A percentile compares a stretch with the other conserved stretches of the same genome.
Conservation (phyloP, 371 early-diverging fungal genomes). For the Zopfochytrium polystomum region DNA sequence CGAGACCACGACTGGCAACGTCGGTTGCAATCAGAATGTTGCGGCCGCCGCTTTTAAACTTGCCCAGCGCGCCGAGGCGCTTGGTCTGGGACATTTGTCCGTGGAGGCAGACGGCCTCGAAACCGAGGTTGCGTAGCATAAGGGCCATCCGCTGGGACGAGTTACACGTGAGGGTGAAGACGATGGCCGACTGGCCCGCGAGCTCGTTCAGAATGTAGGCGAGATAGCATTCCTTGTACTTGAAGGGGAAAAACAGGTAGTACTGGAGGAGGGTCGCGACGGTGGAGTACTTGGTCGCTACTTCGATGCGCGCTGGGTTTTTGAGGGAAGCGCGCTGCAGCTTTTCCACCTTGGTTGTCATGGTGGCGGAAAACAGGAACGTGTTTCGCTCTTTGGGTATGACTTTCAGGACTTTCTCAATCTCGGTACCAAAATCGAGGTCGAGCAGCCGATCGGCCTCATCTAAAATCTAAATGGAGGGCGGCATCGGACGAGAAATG, state of each 20-base stretch:
- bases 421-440: slow-evolving; percentile 54
- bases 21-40: slow-evolving; percentile 78
- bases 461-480: slow-evolving; percentile 62
- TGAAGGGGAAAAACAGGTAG: slow-evolving; percentile 93
- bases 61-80: slow-evolving; percentile 84
- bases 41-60: slow-evolving; percentile 84
- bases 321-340: slow-evolving; percentile 89
- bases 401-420: slow-evolving; percentile 86
- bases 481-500: too few species aligned
- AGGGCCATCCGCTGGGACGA: slow-evolving; percentile 64
- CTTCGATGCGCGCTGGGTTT: slow-evolving; percentile 35
- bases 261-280: slow-evolving; percentile 89
- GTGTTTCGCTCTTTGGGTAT: slow-evolving; percentile 65
- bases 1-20: slow-evolving; percentile 89
- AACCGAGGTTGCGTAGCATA: slow-evolving; percentile 79
- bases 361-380: slow-evolving; percentile 94
- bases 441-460: slow-evolving; percentile 98
- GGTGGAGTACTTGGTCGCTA: slow-evolving; percentile 56
- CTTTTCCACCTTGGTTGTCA: slow-evolving; percentile 64
- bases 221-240: slow-evolving; percentile 92
- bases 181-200: slow-evolving; percentile 85
- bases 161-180: slow-evolving; percentile 85
- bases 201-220: slow-evolving; percentile 89
- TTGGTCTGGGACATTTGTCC: slow-evolving; percentile 52
- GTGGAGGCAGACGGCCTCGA: slow-evolving; percentile 46